These are phyloP conservation scores for Aspergillus sp. DNA, from an alignment of 2,329 filamentous ascomycete species.

Conservation along the genomic window DNA sequence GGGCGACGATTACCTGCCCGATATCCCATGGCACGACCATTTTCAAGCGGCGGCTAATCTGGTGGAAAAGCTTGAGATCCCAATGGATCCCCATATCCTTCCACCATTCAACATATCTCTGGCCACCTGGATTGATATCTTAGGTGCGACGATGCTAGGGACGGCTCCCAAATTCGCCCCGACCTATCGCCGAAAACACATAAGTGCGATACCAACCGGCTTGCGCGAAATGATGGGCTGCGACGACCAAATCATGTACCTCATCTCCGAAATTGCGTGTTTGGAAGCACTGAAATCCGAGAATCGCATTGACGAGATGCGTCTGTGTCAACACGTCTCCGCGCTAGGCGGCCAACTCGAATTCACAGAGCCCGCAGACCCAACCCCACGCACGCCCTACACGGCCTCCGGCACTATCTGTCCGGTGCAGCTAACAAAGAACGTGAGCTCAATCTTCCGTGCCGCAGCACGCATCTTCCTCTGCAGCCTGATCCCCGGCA, in stretches of 20 bases:
- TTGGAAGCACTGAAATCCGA: constrained; percentile 79
- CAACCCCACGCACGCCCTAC: constrained; percentile 52
- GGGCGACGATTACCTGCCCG: constrained; percentile 72
- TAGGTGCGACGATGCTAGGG: constrained; percentile 86
- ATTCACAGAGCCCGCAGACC: constrained; percentile 61
- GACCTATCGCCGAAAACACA: constrained; percentile 90
- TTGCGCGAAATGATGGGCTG: constrained; percentile 94
- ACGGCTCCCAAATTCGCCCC: constrained; percentile 81
- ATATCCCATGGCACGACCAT: constrained; percentile 95
- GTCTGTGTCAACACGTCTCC: constrained; percentile 79
- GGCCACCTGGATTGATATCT: constrained; percentile 94
- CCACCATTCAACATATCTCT: constrained; percentile 87
- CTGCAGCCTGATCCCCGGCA: constrained; percentile 88
- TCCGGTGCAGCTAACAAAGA: constrained; percentile 73
- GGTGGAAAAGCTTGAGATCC: constrained; percentile 75
- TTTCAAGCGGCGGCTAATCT: constrained; percentile 84
- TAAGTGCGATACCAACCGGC: constrained; percentile 58
- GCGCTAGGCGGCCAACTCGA: constrained; percentile 82
- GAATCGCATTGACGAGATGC: constrained; percentile 70
- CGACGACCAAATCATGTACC: constrained; percentile 93
- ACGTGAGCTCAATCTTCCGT: constrained; percentile 86
- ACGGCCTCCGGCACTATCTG: constrained; percentile 57
- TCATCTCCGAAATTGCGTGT: constrained; percentile 95
- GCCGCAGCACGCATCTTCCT: constrained; percentile 90
- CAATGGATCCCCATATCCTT: constrained; percentile 52